Conservation (phyloP, 2,329 filamentous ascomycete genomes). For the Trichoderma atrobrunneum region DNA sequence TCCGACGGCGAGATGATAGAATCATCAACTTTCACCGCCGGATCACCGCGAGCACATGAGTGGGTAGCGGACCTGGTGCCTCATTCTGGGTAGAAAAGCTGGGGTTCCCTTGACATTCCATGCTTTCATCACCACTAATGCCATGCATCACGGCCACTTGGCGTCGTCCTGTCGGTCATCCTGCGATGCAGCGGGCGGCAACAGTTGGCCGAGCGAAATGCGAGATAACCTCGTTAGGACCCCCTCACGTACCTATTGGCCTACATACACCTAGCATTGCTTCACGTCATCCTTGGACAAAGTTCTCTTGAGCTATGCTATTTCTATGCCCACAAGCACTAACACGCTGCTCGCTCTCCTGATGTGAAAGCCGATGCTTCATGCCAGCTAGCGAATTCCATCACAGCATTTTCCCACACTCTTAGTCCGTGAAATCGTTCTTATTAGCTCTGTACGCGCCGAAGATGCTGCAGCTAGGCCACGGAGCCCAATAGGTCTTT, state of each 20-base stretch:
- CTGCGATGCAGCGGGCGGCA: constrained; percentile 7
- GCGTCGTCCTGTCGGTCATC: constrained; percentile 6
- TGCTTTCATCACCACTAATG: constrained; percentile 12
- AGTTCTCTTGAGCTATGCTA: not conserved
- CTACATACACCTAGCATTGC: not conserved
- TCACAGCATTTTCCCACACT: constrained; percentile 4
- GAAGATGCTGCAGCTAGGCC: not conserved
- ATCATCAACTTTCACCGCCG: constrained; percentile 15
- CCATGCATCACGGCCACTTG: constrained; percentile 6
- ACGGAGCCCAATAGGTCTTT: not conserved
- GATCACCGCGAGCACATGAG: constrained; percentile 10
- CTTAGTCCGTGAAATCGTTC: not conserved
- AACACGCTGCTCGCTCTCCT: not conserved
- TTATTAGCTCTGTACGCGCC: constrained; percentile 18
- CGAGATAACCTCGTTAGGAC: not conserved
- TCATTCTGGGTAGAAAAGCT: constrained; percentile 10
- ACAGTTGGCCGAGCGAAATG: not conserved
- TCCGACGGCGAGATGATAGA: constrained; percentile 10
- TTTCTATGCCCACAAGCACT: not conserved
- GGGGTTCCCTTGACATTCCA: not conserved
- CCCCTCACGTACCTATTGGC: not conserved
- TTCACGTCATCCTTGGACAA: not conserved
- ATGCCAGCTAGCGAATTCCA: not conserved
- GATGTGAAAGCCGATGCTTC: constrained; percentile 2
- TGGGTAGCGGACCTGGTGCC: constrained; percentile 4